Evolutionary conservation across 768 basidiomycete species (phyloP).

Genomic region (Pulveroboletus sp.): DNA sequence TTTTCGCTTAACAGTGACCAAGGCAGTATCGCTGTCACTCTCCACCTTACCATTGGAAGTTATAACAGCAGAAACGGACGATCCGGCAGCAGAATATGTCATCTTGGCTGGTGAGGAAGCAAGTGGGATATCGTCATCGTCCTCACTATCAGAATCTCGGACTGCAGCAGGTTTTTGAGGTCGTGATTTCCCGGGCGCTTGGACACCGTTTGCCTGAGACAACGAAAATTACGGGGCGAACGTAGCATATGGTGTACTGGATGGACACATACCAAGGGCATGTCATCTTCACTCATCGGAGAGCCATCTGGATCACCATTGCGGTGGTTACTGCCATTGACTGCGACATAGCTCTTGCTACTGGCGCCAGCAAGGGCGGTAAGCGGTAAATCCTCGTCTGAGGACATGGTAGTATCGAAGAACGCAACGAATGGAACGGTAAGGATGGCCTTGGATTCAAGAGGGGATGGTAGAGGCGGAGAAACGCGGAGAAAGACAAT

Average conservation of each 20-base stretch:
- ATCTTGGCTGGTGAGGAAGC: constrained; percentile 68
- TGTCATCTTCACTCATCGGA: constrained; percentile 65
- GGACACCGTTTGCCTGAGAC: constrained; percentile 55
- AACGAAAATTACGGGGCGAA: constrained; percentile 29
- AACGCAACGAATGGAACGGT: constrained; percentile 7
- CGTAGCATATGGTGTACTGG: background rate
- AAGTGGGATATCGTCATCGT: constrained; percentile 62
- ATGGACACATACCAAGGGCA: constrained; percentile 56
- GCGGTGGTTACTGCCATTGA: constrained; percentile 41
- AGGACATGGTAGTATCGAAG: constrained; percentile 43
- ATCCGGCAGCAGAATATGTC: constrained; percentile 33
- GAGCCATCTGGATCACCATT: constrained; percentile 38
- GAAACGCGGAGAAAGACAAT: constrained; percentile 29
- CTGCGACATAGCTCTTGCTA: constrained; percentile 40
- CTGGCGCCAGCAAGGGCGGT: constrained; percentile 35
- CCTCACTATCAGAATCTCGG: constrained; percentile 55
- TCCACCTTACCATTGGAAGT: constrained; percentile 39
- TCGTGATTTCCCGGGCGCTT: constrained; percentile 30
- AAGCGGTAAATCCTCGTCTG: constrained; percentile 57
- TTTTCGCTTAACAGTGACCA: constrained; percentile 42
- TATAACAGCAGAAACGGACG: constrained; percentile 30
- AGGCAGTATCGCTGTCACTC: constrained; percentile 40
- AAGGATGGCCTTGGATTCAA: background rate
- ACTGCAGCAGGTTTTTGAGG: constrained; percentile 52
- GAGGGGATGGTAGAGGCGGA: constrained; percentile 12